Conservation (phyloP, 352 stramenopile species). For the Phytopythium helicoides region DNA sequence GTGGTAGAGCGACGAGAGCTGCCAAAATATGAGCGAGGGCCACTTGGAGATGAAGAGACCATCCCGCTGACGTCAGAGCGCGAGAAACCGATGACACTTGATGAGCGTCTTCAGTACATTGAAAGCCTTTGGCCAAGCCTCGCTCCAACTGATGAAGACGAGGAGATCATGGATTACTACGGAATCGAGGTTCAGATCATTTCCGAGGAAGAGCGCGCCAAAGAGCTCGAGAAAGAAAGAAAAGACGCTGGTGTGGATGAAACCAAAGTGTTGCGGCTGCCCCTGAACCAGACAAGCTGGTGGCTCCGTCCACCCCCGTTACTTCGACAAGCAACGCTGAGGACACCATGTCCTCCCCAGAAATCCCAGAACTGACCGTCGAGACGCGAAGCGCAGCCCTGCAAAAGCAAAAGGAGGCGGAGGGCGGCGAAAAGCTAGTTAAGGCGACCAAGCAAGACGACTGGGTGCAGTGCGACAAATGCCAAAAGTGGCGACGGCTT, state of each 20-base stretch:
- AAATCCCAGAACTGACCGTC: conserved; percentile 34
- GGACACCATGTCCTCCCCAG: conserved; percentile 3
- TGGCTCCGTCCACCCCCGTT: not conserved
- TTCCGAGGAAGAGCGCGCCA: conserved; percentile 56
- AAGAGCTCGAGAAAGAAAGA: conserved; percentile 20
- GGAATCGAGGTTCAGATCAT: conserved; percentile 74
- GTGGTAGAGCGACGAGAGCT: conserved; percentile 12
- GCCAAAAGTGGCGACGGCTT: conserved; percentile 77
- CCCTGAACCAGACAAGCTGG: conserved; percentile 14
- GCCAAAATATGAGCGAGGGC: conserved; percentile 47
- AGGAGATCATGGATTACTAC: conserved; percentile 78
- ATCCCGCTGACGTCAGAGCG: conserved; percentile 43
- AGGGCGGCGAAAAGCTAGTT: conserved; percentile 32
- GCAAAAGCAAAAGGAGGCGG: conserved; percentile 44
- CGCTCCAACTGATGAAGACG: conserved; percentile 59
- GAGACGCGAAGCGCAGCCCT: conserved; percentile 51
- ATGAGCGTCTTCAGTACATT: conserved; percentile 64
- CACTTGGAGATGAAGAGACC: conserved; percentile 42
- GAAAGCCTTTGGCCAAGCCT: conserved; percentile 63
- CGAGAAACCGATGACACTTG: conserved; percentile 34
- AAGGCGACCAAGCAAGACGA: conserved; percentile 77
- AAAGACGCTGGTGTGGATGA: not conserved
- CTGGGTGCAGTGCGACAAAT: conserved; percentile 87
- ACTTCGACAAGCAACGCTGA: conserved; percentile 7
- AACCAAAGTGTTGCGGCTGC: not conserved